These are phyloP conservation scores for Chlorella sp. DNA, from an alignment of 139 green algal species.

Conservation along the genomic window DNA sequence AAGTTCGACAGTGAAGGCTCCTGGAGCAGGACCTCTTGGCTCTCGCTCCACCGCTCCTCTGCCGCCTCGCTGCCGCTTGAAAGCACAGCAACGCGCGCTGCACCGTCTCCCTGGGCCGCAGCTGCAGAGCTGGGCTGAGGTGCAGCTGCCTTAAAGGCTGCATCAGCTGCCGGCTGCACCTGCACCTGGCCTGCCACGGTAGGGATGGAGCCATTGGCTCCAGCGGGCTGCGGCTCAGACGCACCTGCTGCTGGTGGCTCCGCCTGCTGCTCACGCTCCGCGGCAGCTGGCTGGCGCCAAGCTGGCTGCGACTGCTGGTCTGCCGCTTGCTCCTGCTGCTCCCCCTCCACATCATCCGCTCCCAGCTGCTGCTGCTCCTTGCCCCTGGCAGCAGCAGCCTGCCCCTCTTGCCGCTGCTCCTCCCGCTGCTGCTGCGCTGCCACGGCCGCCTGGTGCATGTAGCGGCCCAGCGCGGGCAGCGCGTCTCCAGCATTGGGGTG, in stretches of 20 bases:
- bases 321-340: not conserved
- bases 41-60: not conserved
- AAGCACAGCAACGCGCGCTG: not conserved
- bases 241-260: not conserved
- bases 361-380: not conserved
- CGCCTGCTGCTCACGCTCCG: not conserved
- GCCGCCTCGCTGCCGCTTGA: not conserved
- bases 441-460: not conserved
- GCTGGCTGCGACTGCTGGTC: not conserved
- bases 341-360: not conserved
- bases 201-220: not conserved
- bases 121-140: not conserved
- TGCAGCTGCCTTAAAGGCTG: not conserved
- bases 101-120: not conserved
- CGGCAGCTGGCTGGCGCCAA: not conserved
- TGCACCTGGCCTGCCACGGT: not conserved
- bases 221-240: not conserved
- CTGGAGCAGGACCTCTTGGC: not conserved
- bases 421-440: not conserved
- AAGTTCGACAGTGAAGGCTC: constrained; percentile 4
- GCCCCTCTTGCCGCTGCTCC: not conserved
- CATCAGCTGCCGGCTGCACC: not conserved
- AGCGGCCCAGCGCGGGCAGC: constrained; percentile 24
- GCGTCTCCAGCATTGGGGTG: constrained; percentile 8
- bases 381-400: not conserved